Conservation (phyloP, 345 rosid genomes). For the Noccaea caerulescens region DNA sequence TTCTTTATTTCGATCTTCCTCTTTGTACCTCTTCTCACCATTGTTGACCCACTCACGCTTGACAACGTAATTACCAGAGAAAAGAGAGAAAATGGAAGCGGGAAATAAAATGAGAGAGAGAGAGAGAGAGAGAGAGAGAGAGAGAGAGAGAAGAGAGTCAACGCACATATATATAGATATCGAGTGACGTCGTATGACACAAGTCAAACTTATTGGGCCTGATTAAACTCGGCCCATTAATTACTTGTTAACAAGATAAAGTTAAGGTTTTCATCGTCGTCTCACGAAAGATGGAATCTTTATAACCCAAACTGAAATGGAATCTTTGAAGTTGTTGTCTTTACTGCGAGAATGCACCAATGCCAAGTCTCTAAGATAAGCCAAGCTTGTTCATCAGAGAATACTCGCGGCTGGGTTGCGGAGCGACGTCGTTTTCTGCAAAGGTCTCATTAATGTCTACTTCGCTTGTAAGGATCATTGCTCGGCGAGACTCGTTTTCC, state of each 20-base stretch:
- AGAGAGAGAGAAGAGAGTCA: too few relatives aligned
- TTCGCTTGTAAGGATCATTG: constrained; percentile 50
- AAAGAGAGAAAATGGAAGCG: too few relatives aligned
- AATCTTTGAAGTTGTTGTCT: constrained; percentile 40
- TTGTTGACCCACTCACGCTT: too few relatives aligned
- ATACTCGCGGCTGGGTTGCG: constrained; percentile 53
- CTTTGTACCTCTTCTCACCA: not conserved
- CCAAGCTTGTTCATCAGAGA: constrained; percentile 64
- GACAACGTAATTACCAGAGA: too few relatives aligned
- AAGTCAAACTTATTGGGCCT: constrained; percentile 6
- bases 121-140: too few relatives aligned
- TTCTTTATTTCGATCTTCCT: constrained; percentile 3
- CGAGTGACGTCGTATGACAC: too few relatives aligned
- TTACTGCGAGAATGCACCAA: constrained; percentile 46
- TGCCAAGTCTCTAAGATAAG: constrained; percentile 44
- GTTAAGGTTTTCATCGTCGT: too few relatives aligned
- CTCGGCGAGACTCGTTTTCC: constrained; percentile 56
- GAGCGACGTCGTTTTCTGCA: constrained; percentile 51
- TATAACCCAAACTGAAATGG: too few relatives aligned
- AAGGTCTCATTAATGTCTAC: constrained; percentile 62
- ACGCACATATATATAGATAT: too few relatives aligned
- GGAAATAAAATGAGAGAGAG: too few relatives aligned
- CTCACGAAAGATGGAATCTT: constrained; percentile 1
- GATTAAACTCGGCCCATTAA: not conserved
- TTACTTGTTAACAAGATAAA: not conserved